These are phyloP conservation scores for Xylaria bambusicola DNA, from an alignment of 495 filamentous ascomycete genomes.

Conservation along the genomic window DNA sequence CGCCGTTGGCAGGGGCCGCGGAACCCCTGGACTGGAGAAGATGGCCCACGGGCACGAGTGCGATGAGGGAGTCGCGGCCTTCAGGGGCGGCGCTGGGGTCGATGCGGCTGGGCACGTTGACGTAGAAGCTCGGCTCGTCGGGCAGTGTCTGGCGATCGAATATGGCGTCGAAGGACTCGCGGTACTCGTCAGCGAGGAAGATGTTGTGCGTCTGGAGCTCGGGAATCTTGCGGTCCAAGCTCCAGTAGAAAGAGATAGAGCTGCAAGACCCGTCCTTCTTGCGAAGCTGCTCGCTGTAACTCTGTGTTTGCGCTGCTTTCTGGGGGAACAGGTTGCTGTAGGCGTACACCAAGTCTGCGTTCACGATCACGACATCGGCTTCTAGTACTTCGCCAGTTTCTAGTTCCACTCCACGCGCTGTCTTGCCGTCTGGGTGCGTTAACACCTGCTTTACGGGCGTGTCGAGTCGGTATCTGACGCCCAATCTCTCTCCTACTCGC, in stretches of 20 bases:
- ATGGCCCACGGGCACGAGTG: conserved; percentile 69
- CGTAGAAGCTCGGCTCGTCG: conserved; percentile 66
- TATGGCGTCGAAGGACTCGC: conserved; percentile 68
- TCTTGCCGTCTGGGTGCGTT: conserved; percentile 43
- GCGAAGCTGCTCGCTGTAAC: conserved; percentile 49
- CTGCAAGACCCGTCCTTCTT: conserved; percentile 60
- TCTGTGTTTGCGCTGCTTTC: conserved; percentile 21
- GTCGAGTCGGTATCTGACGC: conserved; percentile 59
- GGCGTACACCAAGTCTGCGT: conserved; percentile 70
- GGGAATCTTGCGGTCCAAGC: conserved; percentile 55
- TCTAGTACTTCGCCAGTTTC: conserved; percentile 50
- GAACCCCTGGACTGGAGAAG: conserved; percentile 32
- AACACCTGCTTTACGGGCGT: conserved; percentile 53
- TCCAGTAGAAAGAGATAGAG: conserved; percentile 76
- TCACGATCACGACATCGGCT: conserved; percentile 65
- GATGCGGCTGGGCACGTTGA: conserved; percentile 68
- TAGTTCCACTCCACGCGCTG: conserved; percentile 57
- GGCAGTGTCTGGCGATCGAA: conserved; percentile 67
- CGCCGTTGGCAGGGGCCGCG: conserved; percentile 23
- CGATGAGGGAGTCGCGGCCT: conserved; percentile 62
- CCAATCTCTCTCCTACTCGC: conserved; percentile 54
- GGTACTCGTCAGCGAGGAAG: conserved; percentile 70
- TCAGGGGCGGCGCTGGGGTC: conserved; percentile 65
- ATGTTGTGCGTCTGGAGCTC: conserved; percentile 70
- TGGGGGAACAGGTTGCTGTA: conserved; percentile 63